Base-by-base conservation (phyloP, 140 eudicot genomes). In the Flaveria floridana region DNA sequence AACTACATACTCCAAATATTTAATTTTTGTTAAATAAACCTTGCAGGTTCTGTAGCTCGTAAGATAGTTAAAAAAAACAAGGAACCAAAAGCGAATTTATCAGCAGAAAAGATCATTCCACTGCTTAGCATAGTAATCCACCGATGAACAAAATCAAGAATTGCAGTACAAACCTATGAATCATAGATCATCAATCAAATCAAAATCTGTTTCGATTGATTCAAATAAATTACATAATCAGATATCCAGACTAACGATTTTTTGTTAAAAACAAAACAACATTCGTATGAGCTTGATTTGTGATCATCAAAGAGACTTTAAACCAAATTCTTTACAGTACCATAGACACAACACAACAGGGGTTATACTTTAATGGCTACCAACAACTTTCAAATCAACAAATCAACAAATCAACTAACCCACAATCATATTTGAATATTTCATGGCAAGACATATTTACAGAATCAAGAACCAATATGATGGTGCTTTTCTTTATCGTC, bases 261-360 rank as follows among this genome's bases (percentile, higher is more conserved):
- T 50, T 7, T 3, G 13, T 7, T 20, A 64, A 0, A 37, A 51
- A 64, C 53, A 11, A 52, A 53, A 15, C 65, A 50, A 25, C 30
- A 50, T 46, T 77, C 30, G 71, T 48, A 62, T 8, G 5, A 21
- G 58, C 58, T 30, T 28, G 47, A 71, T 18, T 37, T 7, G 3
- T 50, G 18, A 70, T 12, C 12, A 53, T 74, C 75, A 46, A 56
- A 42, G 8, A 3, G 50, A 55, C n/a, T 12, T 7, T 3, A 69
- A 59, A 68, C 69, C 75, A 42, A 77, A 46, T 56, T 68, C 61
- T 68, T 21, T 19, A 20, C n/a, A 74, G 67, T 15, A 20, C 11
- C 51, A 6, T 34, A 34, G 41, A 34, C 41, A 34, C 41, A 34
- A 34, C 41, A 34, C 41, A 34, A 34, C 41, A 34, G 41, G 41